These are phyloP conservation scores for Asterella californica DNA, from an alignment of 225 moss, liverwort and hornwort genomes.

Conservation along the genomic window DNA sequence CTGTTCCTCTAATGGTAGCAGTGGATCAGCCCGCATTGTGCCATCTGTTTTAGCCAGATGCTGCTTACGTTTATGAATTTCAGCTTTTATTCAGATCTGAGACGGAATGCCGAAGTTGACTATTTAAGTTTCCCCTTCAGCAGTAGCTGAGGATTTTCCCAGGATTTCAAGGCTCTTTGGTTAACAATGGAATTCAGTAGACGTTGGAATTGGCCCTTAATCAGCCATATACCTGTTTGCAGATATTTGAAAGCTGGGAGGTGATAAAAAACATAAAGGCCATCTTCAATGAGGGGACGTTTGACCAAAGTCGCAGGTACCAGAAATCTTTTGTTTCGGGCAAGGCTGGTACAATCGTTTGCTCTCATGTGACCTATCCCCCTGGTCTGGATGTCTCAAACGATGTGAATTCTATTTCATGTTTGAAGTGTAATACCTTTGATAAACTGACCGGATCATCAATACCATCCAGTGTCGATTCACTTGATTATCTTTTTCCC, in stretches of 20 bases:
- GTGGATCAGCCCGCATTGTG: no score
- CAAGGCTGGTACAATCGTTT: neutral
- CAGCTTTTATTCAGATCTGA: no score
- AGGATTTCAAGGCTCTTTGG: no score
- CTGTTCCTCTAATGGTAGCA: no score
- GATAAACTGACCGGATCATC: neutral
- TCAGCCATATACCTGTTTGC: neutral
- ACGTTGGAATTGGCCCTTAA: no score
- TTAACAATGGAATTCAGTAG: no score
- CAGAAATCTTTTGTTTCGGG: neutral
- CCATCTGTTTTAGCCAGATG: no score
- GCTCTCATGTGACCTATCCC: neutral
- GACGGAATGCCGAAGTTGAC: no score
- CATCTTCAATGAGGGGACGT: neutral
- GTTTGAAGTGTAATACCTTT: neutral
- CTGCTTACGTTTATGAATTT: no score
- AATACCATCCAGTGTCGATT: conserved; percentile 15
- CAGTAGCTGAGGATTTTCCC: no score
- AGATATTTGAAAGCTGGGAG: conserved; percentile 28
- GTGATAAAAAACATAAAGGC: neutral
- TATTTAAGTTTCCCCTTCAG: no score
- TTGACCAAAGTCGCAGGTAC: neutral
- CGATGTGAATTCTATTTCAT: neutral
- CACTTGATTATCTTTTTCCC: conserved; percentile 30
- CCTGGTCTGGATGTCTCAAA: neutral